Evolutionary conservation across 1,284 basidiomycete species (phyloP).

Genomic region (Athelia psychrophila): DNA sequence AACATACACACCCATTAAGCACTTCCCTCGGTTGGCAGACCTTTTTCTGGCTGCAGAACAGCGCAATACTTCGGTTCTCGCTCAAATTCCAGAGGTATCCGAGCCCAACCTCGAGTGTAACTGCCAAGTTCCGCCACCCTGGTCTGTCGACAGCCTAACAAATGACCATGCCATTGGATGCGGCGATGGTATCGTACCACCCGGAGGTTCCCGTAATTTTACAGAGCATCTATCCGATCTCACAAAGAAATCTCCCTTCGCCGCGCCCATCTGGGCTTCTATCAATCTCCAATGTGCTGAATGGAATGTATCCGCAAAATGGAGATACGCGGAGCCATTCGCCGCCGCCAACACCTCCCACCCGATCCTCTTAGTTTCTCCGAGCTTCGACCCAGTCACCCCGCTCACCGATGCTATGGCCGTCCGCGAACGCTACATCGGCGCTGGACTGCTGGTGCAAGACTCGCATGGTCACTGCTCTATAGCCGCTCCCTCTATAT

Average conservation of each 20-base stretch:
- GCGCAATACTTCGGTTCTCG: neutral
- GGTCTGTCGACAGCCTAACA: neutral
- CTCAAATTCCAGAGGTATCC: neutral
- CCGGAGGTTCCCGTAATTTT: neutral
- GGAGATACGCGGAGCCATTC: neutral
- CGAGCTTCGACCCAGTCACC: neutral
- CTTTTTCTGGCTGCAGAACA: neutral
- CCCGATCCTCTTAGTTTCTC: neutral
- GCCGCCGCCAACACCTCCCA: neutral
- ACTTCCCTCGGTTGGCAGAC: neutral
- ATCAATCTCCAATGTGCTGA: neutral
- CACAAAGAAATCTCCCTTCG: neutral
- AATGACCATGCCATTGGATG: neutral
- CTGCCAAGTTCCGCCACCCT: neutral
- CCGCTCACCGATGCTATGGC: neutral
- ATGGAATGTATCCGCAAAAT: neutral
- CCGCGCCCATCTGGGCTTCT: neutral
- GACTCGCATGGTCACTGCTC: conserved; percentile 2
- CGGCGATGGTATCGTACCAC: neutral
- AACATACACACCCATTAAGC: neutral
- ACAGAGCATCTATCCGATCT: neutral
- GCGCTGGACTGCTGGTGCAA: conserved; percentile 1
- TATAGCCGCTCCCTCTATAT: neutral
- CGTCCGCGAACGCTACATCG: neutral
- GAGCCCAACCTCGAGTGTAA: neutral